Percentiles rank a stretch among this genome's conserved stretches.
Evolutionary conservation across 352 stramenopile species (phyloP).

Genomic region (Phytophthora tentaculata): DNA sequence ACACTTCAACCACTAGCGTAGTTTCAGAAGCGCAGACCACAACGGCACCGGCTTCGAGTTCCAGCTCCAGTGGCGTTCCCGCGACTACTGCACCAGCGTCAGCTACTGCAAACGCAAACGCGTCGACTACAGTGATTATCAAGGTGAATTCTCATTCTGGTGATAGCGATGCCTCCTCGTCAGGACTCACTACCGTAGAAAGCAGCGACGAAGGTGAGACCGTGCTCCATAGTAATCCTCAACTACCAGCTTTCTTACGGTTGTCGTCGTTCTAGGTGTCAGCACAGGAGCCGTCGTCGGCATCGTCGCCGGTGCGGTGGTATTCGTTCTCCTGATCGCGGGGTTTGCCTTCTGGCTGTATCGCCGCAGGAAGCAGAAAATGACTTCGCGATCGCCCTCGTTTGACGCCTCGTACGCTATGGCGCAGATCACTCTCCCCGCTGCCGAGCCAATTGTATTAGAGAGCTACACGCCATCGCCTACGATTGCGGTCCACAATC

Average conservation of each 20-base stretch:
- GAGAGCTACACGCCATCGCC: slow-evolving; percentile 27
- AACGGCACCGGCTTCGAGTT: slow-evolving; percentile 17
- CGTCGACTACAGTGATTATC: slow-evolving; percentile 31
- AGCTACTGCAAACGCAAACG: slow-evolving; percentile 26
- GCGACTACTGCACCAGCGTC: slow-evolving; percentile 18
- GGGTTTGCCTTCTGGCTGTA: slow-evolving; percentile 31
- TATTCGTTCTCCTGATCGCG: slow-evolving; percentile 27
- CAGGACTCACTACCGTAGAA: slow-evolving; percentile 9
- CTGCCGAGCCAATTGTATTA: slow-evolving; percentile 16
- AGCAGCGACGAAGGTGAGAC: slow-evolving; percentile 21
- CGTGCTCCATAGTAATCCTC: neutral
- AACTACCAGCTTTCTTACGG: slow-evolving; percentile 1
- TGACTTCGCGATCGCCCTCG: slow-evolving; percentile 15
- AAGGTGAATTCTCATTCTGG: slow-evolving; percentile 14
- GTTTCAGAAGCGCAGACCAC: slow-evolving; percentile 11
- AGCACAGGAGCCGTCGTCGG: slow-evolving; percentile 29
- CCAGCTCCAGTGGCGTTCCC: slow-evolving; percentile 5
- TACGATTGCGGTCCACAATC: slow-evolving; percentile 6
- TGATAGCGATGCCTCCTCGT: slow-evolving; percentile 26
- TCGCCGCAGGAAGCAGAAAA: slow-evolving; percentile 29
- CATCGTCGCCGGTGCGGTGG: slow-evolving; percentile 22
- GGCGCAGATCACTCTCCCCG: slow-evolving; percentile 16
- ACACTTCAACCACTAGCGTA: slow-evolving; percentile 15
- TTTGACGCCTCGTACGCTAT: slow-evolving; percentile 30
- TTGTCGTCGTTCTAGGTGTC: slow-evolving; percentile 16